Evolutionary conservation across 2,329 filamentous ascomycete species (phyloP).

Genomic region (Coniella lustricola): DNA sequence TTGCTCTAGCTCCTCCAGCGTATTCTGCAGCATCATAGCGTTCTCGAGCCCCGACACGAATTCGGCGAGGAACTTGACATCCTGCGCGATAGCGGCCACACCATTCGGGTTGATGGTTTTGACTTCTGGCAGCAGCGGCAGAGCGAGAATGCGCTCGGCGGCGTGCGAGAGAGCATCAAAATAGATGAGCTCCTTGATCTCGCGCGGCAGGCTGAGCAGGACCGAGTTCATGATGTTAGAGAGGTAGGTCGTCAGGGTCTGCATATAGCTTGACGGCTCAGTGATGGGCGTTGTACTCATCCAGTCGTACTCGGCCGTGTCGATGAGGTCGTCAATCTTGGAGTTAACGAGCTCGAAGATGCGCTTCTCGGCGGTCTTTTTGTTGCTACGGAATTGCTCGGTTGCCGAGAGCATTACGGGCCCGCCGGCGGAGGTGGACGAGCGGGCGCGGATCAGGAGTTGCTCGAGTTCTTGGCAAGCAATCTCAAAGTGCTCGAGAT

Average conservation of each 20-base stretch:
- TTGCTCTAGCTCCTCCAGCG: conserved; percentile 88
- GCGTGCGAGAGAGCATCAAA: conserved; percentile 93
- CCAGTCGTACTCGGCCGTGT: conserved; percentile 97
- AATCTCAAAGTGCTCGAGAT: conserved; percentile 91
- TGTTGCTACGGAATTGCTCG: conserved; percentile 77
- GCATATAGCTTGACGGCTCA: conserved; percentile 89
- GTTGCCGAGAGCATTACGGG: conserved; percentile 77
- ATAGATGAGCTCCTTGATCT: conserved; percentile 97
- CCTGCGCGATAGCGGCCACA: conserved; percentile 70
- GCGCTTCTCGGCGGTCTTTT: conserved; percentile 92
- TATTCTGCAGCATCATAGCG: conserved; percentile 75
- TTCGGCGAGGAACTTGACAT: conserved; percentile 74
- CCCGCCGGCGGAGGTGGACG: conserved; percentile 71
- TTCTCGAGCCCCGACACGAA: conserved; percentile 87
- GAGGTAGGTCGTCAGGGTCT: conserved; percentile 85
- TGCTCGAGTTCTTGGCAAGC: conserved; percentile 87
- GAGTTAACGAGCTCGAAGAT: conserved; percentile 98
- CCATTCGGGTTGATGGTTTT: conserved; percentile 83
- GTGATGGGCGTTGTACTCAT: conserved; percentile 49
- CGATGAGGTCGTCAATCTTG: conserved; percentile 95
- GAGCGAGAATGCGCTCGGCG: conserved; percentile 71
- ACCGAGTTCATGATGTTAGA: conserved; percentile 96
- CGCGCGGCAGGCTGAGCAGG: conserved; percentile 81
- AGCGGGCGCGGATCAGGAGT: conserved; percentile 76
- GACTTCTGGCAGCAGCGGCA: conserved; percentile 72